A percentile compares a stretch with the other conserved stretches of the same genome.
Evolutionary conservation across 148 eudicot species (phyloP).

Genomic region (Rhododendron vialii): DNA sequence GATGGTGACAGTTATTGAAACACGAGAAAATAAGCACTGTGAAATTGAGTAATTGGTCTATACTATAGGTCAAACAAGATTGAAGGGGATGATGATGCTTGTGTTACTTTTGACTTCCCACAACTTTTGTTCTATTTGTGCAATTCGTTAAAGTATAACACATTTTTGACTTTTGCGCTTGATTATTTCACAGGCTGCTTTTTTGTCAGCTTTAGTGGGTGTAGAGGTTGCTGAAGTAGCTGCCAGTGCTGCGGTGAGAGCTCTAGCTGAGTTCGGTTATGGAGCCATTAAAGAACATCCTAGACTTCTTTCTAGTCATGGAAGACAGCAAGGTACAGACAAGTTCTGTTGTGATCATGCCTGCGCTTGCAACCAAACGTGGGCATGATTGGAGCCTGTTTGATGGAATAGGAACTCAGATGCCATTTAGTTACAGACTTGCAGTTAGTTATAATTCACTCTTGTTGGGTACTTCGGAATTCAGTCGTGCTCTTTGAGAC

Average conservation of each 20-base stretch:
- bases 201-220: constrained; percentile 89
- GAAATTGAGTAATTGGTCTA: background rate
- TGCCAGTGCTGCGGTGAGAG: constrained; percentile 71
- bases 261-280: constrained; percentile 39
- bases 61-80: background rate
- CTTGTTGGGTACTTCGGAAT: background rate
- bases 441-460: background rate
- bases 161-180: constrained; percentile 1
- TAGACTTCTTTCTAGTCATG: constrained; percentile 19
- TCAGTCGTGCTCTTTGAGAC: background rate
- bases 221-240: constrained; percentile 82
- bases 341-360: background rate
- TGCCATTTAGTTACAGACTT: background rate
- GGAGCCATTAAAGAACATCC: constrained; percentile 27
- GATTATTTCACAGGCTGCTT: constrained; percentile 61
- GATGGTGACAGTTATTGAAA: background rate
- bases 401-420: background rate
- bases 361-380: background rate
- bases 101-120: background rate
- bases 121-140: background rate
- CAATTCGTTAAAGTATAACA: background rate
- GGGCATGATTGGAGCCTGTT: background rate
- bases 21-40: background rate
- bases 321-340: constrained; percentile 50
- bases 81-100: background rate